Evolutionary conservation across 441 rosid species (phyloP), one percentile per base, ranked within the genome.

Genomic region (Gossypium davidsonii): DNA sequence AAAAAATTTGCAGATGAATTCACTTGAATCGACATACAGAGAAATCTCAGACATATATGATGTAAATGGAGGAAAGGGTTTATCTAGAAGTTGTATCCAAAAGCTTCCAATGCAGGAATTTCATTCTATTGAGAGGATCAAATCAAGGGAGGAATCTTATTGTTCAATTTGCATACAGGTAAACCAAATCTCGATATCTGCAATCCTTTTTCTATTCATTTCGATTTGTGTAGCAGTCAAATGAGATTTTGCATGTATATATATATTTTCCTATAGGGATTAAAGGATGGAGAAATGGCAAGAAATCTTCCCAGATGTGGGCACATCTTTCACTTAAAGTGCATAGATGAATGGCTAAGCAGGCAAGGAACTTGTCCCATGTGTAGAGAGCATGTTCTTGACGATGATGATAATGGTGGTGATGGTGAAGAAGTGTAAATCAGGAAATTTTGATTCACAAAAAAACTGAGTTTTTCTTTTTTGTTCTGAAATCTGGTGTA

Each of bases 101-200:
- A 83, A 76, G 26, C 88, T 91, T 67, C 91, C 91, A 0, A 67
- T 60, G 5, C 66, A 23, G 48, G 76, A 62, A 26, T 79, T 82
- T 34, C 49, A 68, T 74, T 75, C 72, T 12, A 52, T 42, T 34
- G 18, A 72, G 21, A 14, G 48, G 70, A 62, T 71, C 28, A 73
- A 37, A 2, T 49, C 18, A 39, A 37, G 58, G 61, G 81, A 80
- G 48, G 74, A 46, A 26, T 10, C 46, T 46, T 67, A 75, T 56
- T 91, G 97, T 77, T 76, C 93, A 1, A 89, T 93, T 70, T 93
- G 98, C 83, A 84, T 93, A 72, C 86, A 87, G 90, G 98, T 88
- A 77, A 80, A 2, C 12, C 51, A 11, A 46, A 46, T 46, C 51
- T 46, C 15, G n/a, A 11, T 46, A 46, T 46, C 51, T 46, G 14